Conservation (phyloP, 2,329 filamentous ascomycete species). For the Aspergillus versicolor region DNA sequence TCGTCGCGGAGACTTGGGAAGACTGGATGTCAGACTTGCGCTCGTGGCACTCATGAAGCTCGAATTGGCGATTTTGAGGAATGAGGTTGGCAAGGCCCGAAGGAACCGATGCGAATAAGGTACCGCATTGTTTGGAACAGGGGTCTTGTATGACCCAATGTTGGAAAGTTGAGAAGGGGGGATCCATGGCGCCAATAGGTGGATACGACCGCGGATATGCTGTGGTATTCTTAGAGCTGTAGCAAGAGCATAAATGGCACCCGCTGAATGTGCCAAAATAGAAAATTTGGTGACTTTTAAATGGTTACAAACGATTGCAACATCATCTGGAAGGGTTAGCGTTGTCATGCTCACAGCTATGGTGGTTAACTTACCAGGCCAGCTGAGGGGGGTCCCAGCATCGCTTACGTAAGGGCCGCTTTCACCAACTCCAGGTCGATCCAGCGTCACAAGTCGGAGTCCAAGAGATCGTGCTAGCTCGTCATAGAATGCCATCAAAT, state of each 20-base stretch:
- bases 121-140: slow-evolving; percentile 79
- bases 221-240: slow-evolving; percentile 95
- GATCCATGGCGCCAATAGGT: slow-evolving; percentile 87
- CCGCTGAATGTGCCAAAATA: slow-evolving; percentile 91
- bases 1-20: slow-evolving; percentile 65
- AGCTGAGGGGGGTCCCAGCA: slow-evolving; percentile 81
- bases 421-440: slow-evolving; percentile 89
- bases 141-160: slow-evolving; percentile 69
- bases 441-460: slow-evolving; percentile 86
- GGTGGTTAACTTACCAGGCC: slow-evolving; percentile 67
- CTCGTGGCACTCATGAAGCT: slow-evolving; percentile 93
- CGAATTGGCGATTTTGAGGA: slow-evolving; percentile 91
- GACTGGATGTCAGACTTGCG: slow-evolving; percentile 75
- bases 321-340: slow-evolving; percentile 59
- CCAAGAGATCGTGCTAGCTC: slow-evolving; percentile 87
- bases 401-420: slow-evolving; percentile 82
- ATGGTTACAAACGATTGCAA: slow-evolving; percentile 88
- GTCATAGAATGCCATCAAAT: slow-evolving; percentile 96
- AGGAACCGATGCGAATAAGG: slow-evolving; percentile 90
- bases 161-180: slow-evolving; percentile 89
- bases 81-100: slow-evolving; percentile 81
- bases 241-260: slow-evolving; percentile 95
- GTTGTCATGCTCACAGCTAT: not conserved
- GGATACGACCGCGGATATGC: slow-evolving; percentile 89
- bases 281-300: slow-evolving; percentile 95